A percentile compares a stretch with the other conserved stretches of the same genome.
These are phyloP conservation scores for Rhynchospora breviuscula DNA, from an alignment of 176 grass and related monocot genomes.

Conservation along the genomic window DNA sequence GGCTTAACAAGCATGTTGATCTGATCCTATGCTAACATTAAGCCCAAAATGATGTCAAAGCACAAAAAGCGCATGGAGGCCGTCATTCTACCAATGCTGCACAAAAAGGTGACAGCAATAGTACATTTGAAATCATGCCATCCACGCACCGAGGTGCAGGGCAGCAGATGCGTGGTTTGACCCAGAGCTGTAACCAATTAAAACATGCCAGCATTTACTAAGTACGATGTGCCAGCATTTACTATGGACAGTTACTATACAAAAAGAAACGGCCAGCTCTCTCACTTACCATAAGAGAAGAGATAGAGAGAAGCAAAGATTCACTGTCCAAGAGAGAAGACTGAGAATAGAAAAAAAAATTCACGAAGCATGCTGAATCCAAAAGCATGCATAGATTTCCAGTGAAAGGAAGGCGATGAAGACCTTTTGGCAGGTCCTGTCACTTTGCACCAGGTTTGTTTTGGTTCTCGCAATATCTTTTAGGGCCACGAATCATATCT, in stretches of 20 bases:
- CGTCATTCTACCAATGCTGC: background rate
- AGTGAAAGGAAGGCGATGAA: background rate
- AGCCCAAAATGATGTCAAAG: background rate
- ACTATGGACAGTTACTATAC: background rate
- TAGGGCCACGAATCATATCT: background rate
- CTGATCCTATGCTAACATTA: background rate
- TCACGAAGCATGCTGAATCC: background rate
- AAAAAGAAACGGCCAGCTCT: background rate
- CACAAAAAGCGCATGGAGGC: background rate
- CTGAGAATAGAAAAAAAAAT: background rate
- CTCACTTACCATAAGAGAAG: background rate
- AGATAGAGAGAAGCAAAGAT: background rate
- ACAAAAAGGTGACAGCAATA: background rate
- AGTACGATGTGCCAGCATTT: background rate
- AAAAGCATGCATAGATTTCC: background rate
- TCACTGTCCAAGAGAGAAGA: background rate
- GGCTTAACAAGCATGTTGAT: background rate
- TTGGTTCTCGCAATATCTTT: background rate
- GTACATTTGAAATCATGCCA: background rate
- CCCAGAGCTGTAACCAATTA: background rate
- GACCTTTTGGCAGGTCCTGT: background rate
- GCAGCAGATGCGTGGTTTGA: background rate
- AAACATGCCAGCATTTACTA: background rate
- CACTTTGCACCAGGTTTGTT: conserved; percentile 4
- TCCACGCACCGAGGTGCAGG: background rate